Evolutionary conservation across 495 filamentous ascomycete genomes (phyloP), one percentile per base, ranked within the genome.

Genomic region (Talaromyces borbonicus): DNA sequence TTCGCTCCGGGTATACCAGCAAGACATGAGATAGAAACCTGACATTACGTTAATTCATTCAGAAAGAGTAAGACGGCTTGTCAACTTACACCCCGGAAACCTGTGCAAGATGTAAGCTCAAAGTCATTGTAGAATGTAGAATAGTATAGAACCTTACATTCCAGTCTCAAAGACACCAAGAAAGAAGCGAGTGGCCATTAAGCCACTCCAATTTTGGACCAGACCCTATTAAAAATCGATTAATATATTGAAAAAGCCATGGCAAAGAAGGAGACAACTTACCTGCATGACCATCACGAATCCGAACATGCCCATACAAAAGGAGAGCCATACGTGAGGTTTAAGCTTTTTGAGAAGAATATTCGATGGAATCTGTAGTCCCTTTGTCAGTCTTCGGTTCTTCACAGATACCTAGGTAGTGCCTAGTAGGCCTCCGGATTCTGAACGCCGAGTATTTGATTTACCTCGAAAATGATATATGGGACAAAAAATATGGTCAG

Each of bases 401-500:
- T n/a, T n/a, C n/a, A n/a, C n/a, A n/a, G n/a, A n/a, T n/a, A n/a
- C n/a, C n/a, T n/a, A n/a, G n/a, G n/a, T n/a, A n/a, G n/a, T n/a
- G n/a, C n/a, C 18, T 44, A 43, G 12, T 15, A 26, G 16, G 22
- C n/a, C n/a, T n/a, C n/a, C n/a, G n/a, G n/a, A n/a, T n/a, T n/a
- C n/a, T n/a, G n/a, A n/a, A n/a, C n/a, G n/a, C n/a, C n/a, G n/a
- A 6, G 14, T 38, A 62, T 1, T 79, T 79, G 14, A 68, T 80
- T 60, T 77, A 85, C 57, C 83, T 79, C 90, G 52, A 83, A 83
- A 37, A 90, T 51, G 50, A 94, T 75, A 58, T 95, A 97, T 0
- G 90, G 89, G 0, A 96, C 79, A 65, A 95, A 98, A 73, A 96
- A 95, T 52, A 94, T 90, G 18, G 79, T 80, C 48, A 94, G 65